Percentiles rank a stretch among this genome's conserved stretches.
phyloP scores from a whole-genome alignment of 2,329 filamentous ascomycete species.

The Atkinsonella hypoxylon region DNA sequence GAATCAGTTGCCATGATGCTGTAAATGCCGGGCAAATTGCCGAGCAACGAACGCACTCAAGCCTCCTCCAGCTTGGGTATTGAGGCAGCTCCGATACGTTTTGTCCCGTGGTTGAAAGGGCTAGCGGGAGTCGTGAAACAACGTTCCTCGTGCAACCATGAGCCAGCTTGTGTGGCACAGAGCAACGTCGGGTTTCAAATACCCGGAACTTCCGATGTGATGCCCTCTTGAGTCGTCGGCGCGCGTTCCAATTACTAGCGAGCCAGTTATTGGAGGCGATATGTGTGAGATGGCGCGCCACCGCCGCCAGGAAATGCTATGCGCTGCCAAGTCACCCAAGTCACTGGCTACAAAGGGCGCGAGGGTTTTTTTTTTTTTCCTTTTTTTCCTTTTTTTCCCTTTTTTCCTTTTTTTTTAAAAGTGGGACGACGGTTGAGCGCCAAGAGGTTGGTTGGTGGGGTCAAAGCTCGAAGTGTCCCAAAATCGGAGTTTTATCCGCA shows the following conservation, averaged over 20 bases:
- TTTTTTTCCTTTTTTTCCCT: too few relatives aligned
- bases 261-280: background rate
- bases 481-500: background rate
- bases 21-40: background rate
- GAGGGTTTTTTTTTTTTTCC: background rate
- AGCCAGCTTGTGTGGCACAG: background rate
- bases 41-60: background rate
- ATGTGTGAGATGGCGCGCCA: too few relatives aligned
- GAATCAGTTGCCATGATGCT: constrained; percentile 15
- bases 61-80: background rate
- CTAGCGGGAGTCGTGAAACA: background rate
- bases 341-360: background rate
- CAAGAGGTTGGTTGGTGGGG: background rate
- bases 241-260: background rate
- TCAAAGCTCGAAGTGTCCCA: background rate
- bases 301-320: background rate
- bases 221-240: background rate
- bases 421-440: background rate
- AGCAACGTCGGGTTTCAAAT: background rate
- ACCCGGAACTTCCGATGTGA: background rate
- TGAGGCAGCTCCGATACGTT: background rate
- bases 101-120: background rate
- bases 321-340: too few relatives aligned
- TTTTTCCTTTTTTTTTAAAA: too few relatives aligned
- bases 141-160: background rate